Percentiles rank a stretch among this genome's conserved stretches.
Evolutionary conservation across 352 stramenopile genomes (phyloP).

Genomic region (Phytophthora tubulina): DNA sequence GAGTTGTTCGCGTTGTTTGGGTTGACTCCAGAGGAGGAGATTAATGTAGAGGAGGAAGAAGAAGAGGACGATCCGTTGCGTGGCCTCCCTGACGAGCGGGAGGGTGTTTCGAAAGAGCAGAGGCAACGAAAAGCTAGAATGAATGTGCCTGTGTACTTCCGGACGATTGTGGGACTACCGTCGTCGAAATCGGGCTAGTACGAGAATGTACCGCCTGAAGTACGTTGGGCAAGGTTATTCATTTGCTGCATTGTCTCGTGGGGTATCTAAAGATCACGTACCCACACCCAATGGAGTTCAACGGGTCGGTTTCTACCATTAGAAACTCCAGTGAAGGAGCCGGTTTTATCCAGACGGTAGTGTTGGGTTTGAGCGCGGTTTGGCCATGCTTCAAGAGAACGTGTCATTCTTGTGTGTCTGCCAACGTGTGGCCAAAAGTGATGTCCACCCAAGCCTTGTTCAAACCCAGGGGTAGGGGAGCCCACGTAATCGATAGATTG

Average conservation of each 20-base stretch:
- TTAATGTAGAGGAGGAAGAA: constrained; percentile 14
- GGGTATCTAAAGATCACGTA: constrained; percentile 83
- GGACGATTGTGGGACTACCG: constrained; percentile 74
- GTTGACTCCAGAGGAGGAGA: constrained; percentile 36
- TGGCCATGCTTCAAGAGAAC: constrained; percentile 85
- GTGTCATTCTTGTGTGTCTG: constrained; percentile 63
- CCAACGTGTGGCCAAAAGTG: constrained; percentile 51
- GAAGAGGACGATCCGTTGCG: constrained; percentile 38
- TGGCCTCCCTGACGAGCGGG: constrained; percentile 32
- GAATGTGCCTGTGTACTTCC: constrained; percentile 53
- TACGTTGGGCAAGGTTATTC: constrained; percentile 83
- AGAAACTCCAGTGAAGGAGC: constrained; percentile 79
- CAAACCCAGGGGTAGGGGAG: too few species aligned
- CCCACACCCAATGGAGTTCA: constrained; percentile 86
- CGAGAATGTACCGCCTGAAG: constrained; percentile 76
- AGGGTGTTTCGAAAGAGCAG: constrained; percentile 28
- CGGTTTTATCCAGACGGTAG: constrained; percentile 86
- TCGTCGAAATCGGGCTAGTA: constrained; percentile 77
- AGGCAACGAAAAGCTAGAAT: constrained; percentile 22
- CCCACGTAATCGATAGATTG: too few species aligned
- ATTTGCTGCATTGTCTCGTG: constrained; percentile 71
- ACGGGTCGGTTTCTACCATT: constrained; percentile 89
- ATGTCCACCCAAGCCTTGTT: constrained; percentile 60
- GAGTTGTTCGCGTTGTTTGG: constrained; percentile 78
- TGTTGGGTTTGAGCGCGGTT: constrained; percentile 75